Conservation (phyloP, 768 basidiomycete species). For the Kwoniella sp. region DNA sequence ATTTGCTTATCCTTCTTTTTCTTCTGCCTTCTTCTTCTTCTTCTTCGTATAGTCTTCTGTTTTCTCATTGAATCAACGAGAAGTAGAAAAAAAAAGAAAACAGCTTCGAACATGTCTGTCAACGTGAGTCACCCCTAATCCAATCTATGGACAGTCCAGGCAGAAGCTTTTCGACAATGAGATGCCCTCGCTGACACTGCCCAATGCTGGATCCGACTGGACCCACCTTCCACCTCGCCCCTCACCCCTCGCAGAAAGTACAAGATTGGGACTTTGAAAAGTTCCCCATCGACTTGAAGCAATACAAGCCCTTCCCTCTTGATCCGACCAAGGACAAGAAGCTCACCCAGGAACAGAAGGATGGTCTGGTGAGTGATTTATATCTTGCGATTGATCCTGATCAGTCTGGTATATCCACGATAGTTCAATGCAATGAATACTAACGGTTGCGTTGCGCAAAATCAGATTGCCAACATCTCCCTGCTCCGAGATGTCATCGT, state of each 20-base stretch:
- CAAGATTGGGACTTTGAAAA: constrained; percentile 53
- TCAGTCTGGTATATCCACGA: not conserved
- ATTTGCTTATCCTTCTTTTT: not conserved
- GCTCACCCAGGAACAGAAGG: constrained; percentile 67
- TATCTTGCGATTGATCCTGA: not conserved
- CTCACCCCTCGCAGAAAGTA: constrained; percentile 21
- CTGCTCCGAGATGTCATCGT: constrained; percentile 82
- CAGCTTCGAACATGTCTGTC: constrained; percentile 3
- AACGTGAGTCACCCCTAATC: not conserved
- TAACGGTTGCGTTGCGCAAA: too few species aligned
- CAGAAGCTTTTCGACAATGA: too few species aligned
- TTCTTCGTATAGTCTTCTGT: not conserved
- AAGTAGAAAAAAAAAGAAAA: constrained; percentile 1
- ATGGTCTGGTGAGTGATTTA: constrained; percentile 57
- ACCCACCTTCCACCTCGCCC: too few species aligned
- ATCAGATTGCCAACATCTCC: constrained; percentile 67
- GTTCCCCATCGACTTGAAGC: constrained; percentile 77
- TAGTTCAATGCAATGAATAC: too few species aligned
- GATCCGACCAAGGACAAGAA: constrained; percentile 67
- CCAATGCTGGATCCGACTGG: too few species aligned
- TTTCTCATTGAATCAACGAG: not conserved
- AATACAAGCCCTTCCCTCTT: constrained; percentile 73
- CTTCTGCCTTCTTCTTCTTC: not conserved
- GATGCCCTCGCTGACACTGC: too few species aligned
- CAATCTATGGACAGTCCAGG: too few species aligned